Evolutionary conservation across 345 rosid species (phyloP).

Genomic region (Microthlaspi erraticum): DNA sequence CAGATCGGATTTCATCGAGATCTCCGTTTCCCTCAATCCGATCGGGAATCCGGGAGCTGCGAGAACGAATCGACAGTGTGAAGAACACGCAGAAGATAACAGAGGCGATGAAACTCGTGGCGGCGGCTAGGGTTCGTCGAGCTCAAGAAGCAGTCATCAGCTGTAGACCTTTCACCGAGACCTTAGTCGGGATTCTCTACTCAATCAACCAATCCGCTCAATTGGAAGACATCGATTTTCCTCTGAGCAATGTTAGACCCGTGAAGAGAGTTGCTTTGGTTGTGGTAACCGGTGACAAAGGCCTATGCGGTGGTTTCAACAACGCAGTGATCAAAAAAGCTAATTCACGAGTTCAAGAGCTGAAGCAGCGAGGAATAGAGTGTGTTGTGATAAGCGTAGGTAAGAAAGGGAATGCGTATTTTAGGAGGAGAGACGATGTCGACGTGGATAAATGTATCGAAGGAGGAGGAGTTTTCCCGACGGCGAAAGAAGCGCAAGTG

Average conservation of each 20-base stretch:
- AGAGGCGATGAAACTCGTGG: slow-evolving; percentile 85
- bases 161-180: slow-evolving; percentile 72
- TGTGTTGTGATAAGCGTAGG: slow-evolving; percentile 75
- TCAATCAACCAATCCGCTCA: slow-evolving; percentile 58
- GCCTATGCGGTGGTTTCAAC: slow-evolving; percentile 90
- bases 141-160: slow-evolving; percentile 91
- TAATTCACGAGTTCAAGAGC: slow-evolving; percentile 56
- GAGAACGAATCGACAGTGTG: slow-evolving; percentile 61
- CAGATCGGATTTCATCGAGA: slow-evolving; percentile 18
- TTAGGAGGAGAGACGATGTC: slow-evolving; percentile 56
- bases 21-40: slow-evolving; percentile 41
- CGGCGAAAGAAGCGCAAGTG: slow-evolving; percentile 77
- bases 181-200: slow-evolving; percentile 61
- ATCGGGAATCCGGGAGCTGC: slow-evolving; percentile 67
- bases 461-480: slow-evolving; percentile 66
- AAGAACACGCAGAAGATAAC: slow-evolving; percentile 76
- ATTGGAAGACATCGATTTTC: slow-evolving; percentile 69
- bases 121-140: slow-evolving; percentile 78
- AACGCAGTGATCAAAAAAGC: slow-evolving; percentile 67
- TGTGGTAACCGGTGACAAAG: slow-evolving; percentile 69
- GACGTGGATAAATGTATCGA: slow-evolving; percentile 57
- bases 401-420: slow-evolving; percentile 81
- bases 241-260: slow-evolving; percentile 64
- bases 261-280: slow-evolving; percentile 80
- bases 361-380: slow-evolving; percentile 63